phyloP scores from a whole-genome alignment of 441 rosid species.

The Brassica hybrid region DNA sequence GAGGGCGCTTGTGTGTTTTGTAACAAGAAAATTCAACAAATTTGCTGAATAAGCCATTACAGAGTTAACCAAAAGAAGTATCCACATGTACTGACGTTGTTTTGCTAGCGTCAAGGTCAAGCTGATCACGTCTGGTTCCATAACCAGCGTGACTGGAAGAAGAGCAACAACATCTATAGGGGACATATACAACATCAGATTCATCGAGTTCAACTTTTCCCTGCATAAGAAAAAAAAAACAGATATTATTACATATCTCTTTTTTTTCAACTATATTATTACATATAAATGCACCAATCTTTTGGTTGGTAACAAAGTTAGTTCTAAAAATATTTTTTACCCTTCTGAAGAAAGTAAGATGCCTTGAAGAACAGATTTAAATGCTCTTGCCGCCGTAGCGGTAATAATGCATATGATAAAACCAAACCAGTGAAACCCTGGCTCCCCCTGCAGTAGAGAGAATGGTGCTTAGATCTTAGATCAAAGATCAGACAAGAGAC shows the following conservation, averaged over 20 bases:
- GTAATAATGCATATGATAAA: conserved; percentile 33
- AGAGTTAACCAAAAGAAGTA: conserved; percentile 70
- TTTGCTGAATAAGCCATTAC: conserved; percentile 83
- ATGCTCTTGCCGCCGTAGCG: conserved; percentile 93
- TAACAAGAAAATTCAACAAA: conserved; percentile 85
- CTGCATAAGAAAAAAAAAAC: conserved; percentile 43
- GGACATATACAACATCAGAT: conserved; percentile 86
- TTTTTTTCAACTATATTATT: background rate
- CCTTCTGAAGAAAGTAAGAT: conserved; percentile 95
- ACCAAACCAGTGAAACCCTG: conserved; percentile 88
- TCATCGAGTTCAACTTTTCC: conserved; percentile 92
- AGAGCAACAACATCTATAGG: conserved; percentile 85
- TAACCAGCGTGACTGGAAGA: conserved; percentile 64
- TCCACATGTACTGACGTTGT: conserved; percentile 71
- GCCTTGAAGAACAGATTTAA: conserved; percentile 91
- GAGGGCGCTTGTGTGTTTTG: conserved; percentile 86
- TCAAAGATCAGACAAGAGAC: background rate
- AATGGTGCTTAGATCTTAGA: background rate
- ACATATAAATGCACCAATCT: background rate
- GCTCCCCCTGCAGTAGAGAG: conserved; percentile 73
- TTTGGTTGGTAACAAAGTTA: background rate
- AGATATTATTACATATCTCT: background rate
- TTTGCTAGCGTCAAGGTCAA: conserved; percentile 57
- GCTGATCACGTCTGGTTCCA: conserved; percentile 80
- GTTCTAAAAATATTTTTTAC: conserved; percentile 41